Percentiles rank a stretch among this genome's conserved stretches.
Conservation (phyloP, 208 protist species). For the Kentomonas sorsogonicus region DNA sequence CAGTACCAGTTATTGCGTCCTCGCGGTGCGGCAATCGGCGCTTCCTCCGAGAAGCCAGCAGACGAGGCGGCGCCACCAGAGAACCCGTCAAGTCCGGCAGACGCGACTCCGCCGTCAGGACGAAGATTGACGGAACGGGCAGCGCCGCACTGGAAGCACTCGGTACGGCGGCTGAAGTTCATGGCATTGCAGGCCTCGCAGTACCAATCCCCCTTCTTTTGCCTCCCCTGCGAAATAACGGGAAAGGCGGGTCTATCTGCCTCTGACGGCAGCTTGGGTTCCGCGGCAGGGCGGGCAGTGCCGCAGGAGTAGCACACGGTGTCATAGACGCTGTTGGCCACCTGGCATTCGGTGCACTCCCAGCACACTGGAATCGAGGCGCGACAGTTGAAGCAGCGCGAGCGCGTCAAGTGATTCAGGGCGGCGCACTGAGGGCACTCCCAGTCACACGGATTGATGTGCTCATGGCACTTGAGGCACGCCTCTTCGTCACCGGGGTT, state of each 20-base stretch:
- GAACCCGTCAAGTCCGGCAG: too few relatives aligned
- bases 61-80: too few relatives aligned
- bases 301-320: conserved; percentile 51
- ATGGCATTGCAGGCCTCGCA: conserved; percentile 57
- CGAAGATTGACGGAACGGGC: conserved; percentile 8
- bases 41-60: conserved; percentile 7
- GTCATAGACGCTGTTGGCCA: conserved; percentile 77
- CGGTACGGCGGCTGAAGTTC: conserved; percentile 64
- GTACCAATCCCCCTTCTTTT: conserved; percentile 51
- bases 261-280: conserved; percentile 26
- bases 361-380: conserved; percentile 66
- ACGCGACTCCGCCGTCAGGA: too few relatives aligned
- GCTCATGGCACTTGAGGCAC: conserved; percentile 52
- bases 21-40: conserved; percentile 2
- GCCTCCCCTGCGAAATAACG: too few relatives aligned
- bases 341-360: conserved; percentile 49
- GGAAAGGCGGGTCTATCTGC: too few relatives aligned
- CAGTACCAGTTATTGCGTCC: conserved; percentile 83
- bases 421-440: conserved; percentile 74
- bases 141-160: conserved; percentile 71
- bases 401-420: conserved; percentile 69
- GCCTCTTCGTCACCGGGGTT: conserved; percentile 76
- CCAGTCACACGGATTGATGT: conserved; percentile 67
- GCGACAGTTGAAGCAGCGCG: conserved; percentile 72
- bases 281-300: conserved; percentile 26